These are phyloP conservation scores for Acacia concinna DNA, from an alignment of 331 rosid genomes.

Conservation along the genomic window DNA sequence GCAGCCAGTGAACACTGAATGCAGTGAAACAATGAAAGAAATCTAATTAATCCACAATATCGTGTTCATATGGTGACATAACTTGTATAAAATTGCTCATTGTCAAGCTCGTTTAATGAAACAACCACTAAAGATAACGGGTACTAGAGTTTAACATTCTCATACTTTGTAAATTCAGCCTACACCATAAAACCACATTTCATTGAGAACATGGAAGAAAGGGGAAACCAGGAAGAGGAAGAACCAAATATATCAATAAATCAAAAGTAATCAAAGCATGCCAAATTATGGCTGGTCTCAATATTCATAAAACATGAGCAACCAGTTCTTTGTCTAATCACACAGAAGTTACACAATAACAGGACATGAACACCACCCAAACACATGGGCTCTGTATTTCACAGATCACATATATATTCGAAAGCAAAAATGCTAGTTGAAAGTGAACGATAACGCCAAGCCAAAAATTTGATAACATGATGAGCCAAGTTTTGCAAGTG, in stretches of 20 bases:
- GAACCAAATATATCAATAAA: constrained; percentile 38
- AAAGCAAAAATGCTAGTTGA: constrained; percentile 39
- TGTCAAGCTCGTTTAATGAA: constrained; percentile 5
- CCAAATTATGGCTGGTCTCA: constrained; percentile 16
- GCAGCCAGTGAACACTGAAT: constrained; percentile 79
- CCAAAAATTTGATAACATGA: constrained; percentile 39
- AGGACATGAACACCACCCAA: constrained; percentile 41
- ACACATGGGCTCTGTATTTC: constrained; percentile 35
- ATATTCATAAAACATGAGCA: constrained; percentile 7
- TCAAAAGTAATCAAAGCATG: constrained; percentile 5
- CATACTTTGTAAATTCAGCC: constrained; percentile 81
- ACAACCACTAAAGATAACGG: not conserved
- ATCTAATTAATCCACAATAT: not conserved
- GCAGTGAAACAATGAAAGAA: constrained; percentile 21
- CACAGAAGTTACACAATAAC: constrained; percentile 35
- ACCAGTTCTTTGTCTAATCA: constrained; percentile 13
- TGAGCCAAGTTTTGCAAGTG: constrained; percentile 42
- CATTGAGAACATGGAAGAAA: constrained; percentile 64
- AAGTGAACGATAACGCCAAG: constrained; percentile 36
- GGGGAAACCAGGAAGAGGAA: constrained; percentile 89
- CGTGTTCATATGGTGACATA: not conserved
- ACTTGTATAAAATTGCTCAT: constrained; percentile 4
- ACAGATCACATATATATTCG: constrained; percentile 46
- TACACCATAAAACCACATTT: constrained; percentile 33
- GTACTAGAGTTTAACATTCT: constrained; percentile 30